A percentile compares a stretch with the other conserved stretches of the same genome.
Conservation (phyloP, 305 asterid species). For the Fraxinus albicans region DNA sequence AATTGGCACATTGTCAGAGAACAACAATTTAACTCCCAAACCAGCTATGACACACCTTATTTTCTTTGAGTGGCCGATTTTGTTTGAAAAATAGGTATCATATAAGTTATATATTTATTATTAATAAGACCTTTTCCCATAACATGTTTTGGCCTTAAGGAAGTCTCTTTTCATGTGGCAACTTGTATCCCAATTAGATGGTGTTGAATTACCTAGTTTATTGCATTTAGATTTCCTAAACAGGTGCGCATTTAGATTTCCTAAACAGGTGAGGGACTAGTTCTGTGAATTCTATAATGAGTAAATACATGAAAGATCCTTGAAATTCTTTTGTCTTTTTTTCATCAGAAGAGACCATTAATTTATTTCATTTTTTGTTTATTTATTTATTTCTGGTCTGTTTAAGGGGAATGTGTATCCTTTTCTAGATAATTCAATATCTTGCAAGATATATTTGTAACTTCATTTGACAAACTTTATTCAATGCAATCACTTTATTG, state of each 20-base stretch:
- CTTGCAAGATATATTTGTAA: not conserved
- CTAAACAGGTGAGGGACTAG: conserved; percentile 1
- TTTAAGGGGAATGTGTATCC: not conserved
- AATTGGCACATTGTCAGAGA: not conserved
- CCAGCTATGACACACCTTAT: not conserved
- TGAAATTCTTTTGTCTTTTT: not conserved
- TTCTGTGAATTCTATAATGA: not conserved
- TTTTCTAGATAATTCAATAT: conserved; percentile 13
- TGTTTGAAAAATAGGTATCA: not conserved
- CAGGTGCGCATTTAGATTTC: not conserved
- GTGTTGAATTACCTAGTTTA: conserved; percentile 3
- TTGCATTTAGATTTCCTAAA: conserved; percentile 1
- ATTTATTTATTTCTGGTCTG: conserved; percentile 5
- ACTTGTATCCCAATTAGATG: not conserved
- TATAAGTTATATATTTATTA: conserved; percentile 8
- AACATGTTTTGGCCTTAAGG: not conserved
- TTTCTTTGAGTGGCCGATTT: not conserved
- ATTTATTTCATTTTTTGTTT: conserved; percentile 2
- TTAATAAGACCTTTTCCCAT: not conserved
- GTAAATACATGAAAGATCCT: not conserved
- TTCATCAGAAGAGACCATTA: not conserved
- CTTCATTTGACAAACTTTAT: conserved; percentile 14
- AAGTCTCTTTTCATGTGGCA: not conserved
- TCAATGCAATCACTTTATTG: not conserved
- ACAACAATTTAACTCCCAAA: not conserved